These are phyloP conservation scores for Tylopilus orsonianus DNA, from an alignment of 1,284 basidiomycete species.

Conservation along the genomic window DNA sequence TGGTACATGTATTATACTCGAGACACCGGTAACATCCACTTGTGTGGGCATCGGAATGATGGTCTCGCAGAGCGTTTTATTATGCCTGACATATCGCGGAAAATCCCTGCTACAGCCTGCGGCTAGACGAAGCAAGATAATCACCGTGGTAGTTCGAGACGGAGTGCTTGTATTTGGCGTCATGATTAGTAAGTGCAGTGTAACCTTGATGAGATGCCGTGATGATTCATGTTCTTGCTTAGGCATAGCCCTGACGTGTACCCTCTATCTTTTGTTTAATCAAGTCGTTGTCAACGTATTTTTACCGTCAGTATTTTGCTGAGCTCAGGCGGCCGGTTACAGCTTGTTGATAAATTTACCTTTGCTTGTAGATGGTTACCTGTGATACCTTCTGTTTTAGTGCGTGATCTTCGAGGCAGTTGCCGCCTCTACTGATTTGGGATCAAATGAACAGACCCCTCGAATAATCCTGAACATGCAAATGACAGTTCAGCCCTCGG, in stretches of 20 bases:
- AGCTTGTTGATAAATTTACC: not conserved
- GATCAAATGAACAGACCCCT: conserved; percentile 16
- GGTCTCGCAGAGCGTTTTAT: conserved; percentile 16
- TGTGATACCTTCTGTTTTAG: conserved; percentile 16
- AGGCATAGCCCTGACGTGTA: conserved; percentile 7
- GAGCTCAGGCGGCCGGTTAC: not conserved
- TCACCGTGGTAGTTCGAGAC: conserved; percentile 19
- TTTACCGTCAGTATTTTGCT: conserved; percentile 15
- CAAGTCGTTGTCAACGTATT: conserved; percentile 15
- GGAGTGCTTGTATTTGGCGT: conserved; percentile 16
- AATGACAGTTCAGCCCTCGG: conserved; percentile 11
- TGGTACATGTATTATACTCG: conserved; percentile 10
- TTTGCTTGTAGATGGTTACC: conserved; percentile 17
- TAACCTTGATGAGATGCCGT: not conserved
- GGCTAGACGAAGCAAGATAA: conserved; percentile 17
- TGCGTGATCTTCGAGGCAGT: too few species aligned
- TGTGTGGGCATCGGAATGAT: conserved; percentile 9
- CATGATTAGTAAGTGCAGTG: conserved; percentile 9
- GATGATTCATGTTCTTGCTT: not conserved
- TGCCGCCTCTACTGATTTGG: too few species aligned
- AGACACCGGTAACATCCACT: not conserved
- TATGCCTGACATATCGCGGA: conserved; percentile 20
- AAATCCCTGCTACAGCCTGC: conserved; percentile 10
- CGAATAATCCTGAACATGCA: conserved; percentile 27
- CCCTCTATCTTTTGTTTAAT: conserved; percentile 10